Evolutionary conservation across 2,329 filamentous ascomycete species (phyloP), one percentile per base, ranked within the genome.

Genomic region (Blumeriella jaapii): DNA sequence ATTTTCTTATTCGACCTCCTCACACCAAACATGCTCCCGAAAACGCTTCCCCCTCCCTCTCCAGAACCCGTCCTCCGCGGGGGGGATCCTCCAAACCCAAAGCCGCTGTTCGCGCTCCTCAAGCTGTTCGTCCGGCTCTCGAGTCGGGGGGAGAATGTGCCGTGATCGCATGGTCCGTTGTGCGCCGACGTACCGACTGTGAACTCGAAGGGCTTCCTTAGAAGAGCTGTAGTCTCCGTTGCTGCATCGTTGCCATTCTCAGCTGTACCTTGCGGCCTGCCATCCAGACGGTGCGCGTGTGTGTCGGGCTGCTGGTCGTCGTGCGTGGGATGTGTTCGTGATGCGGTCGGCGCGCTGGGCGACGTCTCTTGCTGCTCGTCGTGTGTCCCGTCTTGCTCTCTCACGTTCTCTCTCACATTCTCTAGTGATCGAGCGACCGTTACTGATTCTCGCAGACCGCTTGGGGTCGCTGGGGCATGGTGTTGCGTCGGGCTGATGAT

Each of bases 81-180:
- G 10, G 44, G 28, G 17, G 45, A 39, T 29, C 50, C 48, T 6
- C 42, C 44, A 25, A 46, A 48, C 4, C 49, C 42, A 33, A 40
- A 44, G 7, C 43, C 45, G 29, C 42, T 48, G 12, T 41, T 23
- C 6, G 37, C 44, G 31, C 47, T 54, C 36, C 34, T 39, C 25
- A 50, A 34, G 34, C 53, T 56, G 7, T 41, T 43, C 12, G 52
- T 38, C 15, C 51, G 50, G 36, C 36, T 51, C 29, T 60, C 61
- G 0, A 79, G 69, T 23, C 74, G 64, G 1, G 82, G 78, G 27
- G 82, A 85, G 52, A 87, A 84, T 11, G 81, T 82, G 48, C 82
- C 83, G 60, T 91, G 80, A 49, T 70, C 68, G 61, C 78, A 84
- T 24, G 57, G 54, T 17, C 55, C 58, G 30, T 60, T 50, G 30